phyloP scores from a whole-genome alignment of 768 basidiomycete genomes.

The Hericium erinaceus region DNA sequence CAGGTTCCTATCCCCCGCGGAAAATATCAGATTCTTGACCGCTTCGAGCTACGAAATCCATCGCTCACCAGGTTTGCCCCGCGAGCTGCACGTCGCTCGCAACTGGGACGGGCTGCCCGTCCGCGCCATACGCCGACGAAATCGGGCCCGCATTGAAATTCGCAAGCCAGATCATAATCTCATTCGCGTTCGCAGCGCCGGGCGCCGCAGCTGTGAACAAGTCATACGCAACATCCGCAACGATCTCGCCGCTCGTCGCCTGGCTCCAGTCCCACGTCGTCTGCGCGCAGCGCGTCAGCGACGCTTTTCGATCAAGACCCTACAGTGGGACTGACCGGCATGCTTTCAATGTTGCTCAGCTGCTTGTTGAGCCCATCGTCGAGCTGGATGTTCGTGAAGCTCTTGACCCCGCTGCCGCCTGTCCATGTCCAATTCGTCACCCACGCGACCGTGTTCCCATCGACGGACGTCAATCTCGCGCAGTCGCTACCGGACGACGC shows the following conservation, averaged over 20 bases:
- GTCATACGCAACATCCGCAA: constrained; percentile 53
- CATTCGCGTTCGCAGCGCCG: constrained; percentile 35
- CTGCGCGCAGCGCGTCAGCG: constrained; percentile 20
- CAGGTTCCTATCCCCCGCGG: constrained; percentile 33
- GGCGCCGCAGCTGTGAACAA: constrained; percentile 47
- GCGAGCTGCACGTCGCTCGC: constrained; percentile 35
- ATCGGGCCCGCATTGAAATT: constrained; percentile 52
- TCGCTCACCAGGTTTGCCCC: constrained; percentile 34
- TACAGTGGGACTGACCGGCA: constrained; percentile 34
- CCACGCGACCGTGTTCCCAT: constrained; percentile 38
- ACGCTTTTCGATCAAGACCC: not conserved
- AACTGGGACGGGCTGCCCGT: constrained; percentile 38
- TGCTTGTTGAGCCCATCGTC: constrained; percentile 42
- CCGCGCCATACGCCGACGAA: constrained; percentile 34
- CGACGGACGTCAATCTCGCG: constrained; percentile 34
- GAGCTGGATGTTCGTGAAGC: constrained; percentile 49
- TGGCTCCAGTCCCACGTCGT: constrained; percentile 51
- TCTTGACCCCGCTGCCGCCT: constrained; percentile 48
- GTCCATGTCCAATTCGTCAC: constrained; percentile 43
- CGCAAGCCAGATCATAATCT: constrained; percentile 62
- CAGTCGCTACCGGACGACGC: constrained; percentile 44
- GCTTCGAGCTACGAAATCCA: not conserved
- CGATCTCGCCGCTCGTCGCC: constrained; percentile 28
- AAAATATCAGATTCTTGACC: constrained; percentile 16
- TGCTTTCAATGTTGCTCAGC: constrained; percentile 42